Base-by-base conservation (phyloP, 169 alveolate species). In the Perkinsus olseni region DNA sequence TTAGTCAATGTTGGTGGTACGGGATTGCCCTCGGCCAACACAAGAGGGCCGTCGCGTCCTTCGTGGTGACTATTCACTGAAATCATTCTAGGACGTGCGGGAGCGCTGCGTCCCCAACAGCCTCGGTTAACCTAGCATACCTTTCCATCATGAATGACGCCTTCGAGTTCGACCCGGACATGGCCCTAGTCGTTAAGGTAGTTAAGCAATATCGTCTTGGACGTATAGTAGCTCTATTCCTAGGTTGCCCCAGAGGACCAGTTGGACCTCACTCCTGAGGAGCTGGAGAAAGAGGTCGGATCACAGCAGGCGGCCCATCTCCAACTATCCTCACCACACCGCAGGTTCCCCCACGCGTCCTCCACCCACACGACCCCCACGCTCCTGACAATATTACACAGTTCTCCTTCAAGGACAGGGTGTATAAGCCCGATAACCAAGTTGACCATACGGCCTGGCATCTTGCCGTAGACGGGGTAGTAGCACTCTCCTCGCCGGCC, bases 381-480 rank as follows among this genome's bases (percentile, higher is more conserved):
- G 98, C 98, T n/a, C 97, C 99, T 11, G 97, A 96, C 92, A 97
- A 97, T 92, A 92, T 95, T 31, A 95, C 98, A 62, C 96, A 96
- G 74, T 97, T 94, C 93, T 97, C 97, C 74, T 96, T 95, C 94
- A 95, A 95, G 91, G 97, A 96, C 31, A 94, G 96, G 62, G 91
- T 91, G 74, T 97, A 96, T 95, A 97, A 97, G 92, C 96, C 94
- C 62, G 98, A 96, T 92, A 98, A 97, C 37, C 94, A 95, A 74
- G 98, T 97, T 4, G 99, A 97, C 28, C 96, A 97, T 91, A 92
- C 96, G 93, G 97, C 96, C 40, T 92, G 96, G 92, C 98, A 97
- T 92, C 95, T 97, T 62, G 48, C 95, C 4, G 91, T 96, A 38
- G 98, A 97, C 4, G 62, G 36, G 6, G 48, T 21, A 39, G 28